Evolutionary conservation across 495 filamentous ascomycete species (phyloP), one percentile per base, ranked within the genome.

Genomic region (Neurospora tetrasperma): DNA sequence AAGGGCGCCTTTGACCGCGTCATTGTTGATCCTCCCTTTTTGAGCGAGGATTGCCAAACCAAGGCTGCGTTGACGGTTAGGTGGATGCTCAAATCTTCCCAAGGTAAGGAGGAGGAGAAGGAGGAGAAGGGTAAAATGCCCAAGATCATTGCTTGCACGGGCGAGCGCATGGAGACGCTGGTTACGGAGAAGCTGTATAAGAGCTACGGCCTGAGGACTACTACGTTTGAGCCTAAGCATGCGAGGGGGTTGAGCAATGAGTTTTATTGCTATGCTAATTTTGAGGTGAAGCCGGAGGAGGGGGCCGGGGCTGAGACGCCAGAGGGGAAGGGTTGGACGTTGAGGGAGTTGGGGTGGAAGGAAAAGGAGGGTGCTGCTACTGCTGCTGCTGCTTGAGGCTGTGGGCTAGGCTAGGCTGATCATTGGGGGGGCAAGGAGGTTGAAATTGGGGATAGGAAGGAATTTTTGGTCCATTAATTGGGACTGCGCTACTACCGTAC

Each of bases 41-140:
- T 94, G 9, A 91, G 87, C 75, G 86, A 91, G 74, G 91, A 95
- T 73, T 95, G 92, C 78, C 92, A 95, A 75, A 92, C 91, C 0
- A 94, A 94, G 84, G 91, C 89, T 23, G 92, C 92, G 4, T 80
- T 94, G 73, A 93, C 92, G 2, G 86, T 90, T 5, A 87, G 90
- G 31, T 94, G 89, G 89, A 83, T 94, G 39, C 82, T 38, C 35
- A 38, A 38, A 38, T 38, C 35, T 35, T 3, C 35, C 35, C 23
- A 23, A 23, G 5, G 35, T 35, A 35, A 35, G 1, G 35, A 35
- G 35, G 35, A 40, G 10, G 39, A 9, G 41, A 11, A 12, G 11
- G 41, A 11, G 44, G 46, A 6, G 41, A 14, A 69, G 18, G 35
- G 35, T 38, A 4, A 6, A 38, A 43, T 35, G 18, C 42, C 41